Conservation (phyloP, 345 rosid genomes). For the Lepidium africanum region DNA sequence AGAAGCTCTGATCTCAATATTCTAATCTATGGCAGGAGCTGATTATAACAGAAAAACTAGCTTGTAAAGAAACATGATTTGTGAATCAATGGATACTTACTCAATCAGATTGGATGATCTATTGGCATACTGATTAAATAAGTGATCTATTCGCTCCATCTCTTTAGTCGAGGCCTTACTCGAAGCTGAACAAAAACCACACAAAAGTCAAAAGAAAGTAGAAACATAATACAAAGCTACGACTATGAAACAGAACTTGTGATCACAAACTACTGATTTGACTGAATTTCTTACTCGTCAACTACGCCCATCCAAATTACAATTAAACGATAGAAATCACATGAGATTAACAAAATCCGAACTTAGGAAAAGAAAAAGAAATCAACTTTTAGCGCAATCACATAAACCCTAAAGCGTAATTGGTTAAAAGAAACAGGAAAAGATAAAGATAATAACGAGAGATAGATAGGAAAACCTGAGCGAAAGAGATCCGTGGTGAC, state of each 20-base stretch:
- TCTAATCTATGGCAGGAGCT: not conserved
- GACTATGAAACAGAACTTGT: not conserved
- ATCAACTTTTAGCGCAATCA: not conserved
- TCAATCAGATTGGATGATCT: constrained; percentile 72
- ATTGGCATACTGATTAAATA: constrained; percentile 64
- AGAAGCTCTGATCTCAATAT: not conserved
- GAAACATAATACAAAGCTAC: not conserved
- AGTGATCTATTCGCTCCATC: constrained; percentile 82
- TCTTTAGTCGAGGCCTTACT: constrained; percentile 85
- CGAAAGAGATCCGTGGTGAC: constrained; percentile 85
- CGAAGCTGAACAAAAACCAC: constrained; percentile 42
- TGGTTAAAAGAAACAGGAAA: not conserved
- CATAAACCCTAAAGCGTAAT: constrained; percentile 23
- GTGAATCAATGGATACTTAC: constrained; percentile 41
- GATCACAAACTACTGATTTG: not conserved
- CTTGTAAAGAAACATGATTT: not conserved
- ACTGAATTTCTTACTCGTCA: not conserved
- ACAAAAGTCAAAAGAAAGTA: not conserved
- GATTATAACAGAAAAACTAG: not conserved
- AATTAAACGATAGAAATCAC: not conserved
- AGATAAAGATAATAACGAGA: not conserved
- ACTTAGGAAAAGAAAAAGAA: not conserved
- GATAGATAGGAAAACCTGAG: constrained; percentile 42
- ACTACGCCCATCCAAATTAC: not conserved
- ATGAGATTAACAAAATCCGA: not conserved